Evolutionary conservation across 352 stramenopile species (phyloP).

Genomic region (Phytophthora idaei): DNA sequence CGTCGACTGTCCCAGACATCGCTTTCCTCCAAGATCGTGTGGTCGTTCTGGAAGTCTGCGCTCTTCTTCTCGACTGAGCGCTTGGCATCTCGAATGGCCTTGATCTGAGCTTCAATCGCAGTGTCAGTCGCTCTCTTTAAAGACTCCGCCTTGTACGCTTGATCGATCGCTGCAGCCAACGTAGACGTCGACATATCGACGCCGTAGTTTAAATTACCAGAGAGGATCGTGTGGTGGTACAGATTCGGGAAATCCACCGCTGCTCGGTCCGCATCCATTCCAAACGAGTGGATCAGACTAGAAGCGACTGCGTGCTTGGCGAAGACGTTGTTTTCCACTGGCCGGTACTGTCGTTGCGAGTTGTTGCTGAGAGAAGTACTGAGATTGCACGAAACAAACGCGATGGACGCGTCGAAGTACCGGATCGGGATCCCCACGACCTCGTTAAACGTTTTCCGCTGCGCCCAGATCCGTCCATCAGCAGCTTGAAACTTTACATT

Average conservation of each 20-base stretch:
- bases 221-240: slow-evolving; percentile 86
- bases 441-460: slow-evolving; percentile 78
- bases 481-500: slow-evolving; percentile 78
- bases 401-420: slow-evolving; percentile 87
- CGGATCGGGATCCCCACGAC: slow-evolving; percentile 81
- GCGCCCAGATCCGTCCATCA: slow-evolving; percentile 73
- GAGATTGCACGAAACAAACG: slow-evolving; percentile 84
- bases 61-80: slow-evolving; percentile 11
- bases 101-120: slow-evolving; percentile 68
- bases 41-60: slow-evolving; percentile 13
- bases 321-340: slow-evolving; percentile 38
- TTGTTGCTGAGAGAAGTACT: slow-evolving; percentile 41
- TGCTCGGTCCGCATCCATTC: slow-evolving; percentile 76
- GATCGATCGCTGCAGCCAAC: slow-evolving; percentile 56
- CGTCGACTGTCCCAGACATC: slow-evolving; percentile 24
- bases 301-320: slow-evolving; percentile 63
- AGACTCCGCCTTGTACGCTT: slow-evolving; percentile 79
- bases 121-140: slow-evolving; percentile 60
- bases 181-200: slow-evolving; percentile 51
- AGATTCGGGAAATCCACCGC: slow-evolving; percentile 84
- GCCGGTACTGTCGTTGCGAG: slow-evolving; percentile 33
- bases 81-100: slow-evolving; percentile 34
- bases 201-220: slow-evolving; percentile 84
- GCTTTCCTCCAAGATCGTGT: slow-evolving; percentile 19
- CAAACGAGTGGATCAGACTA: slow-evolving; percentile 80